Evolutionary conservation across 2,329 filamentous ascomycete species (phyloP).

Genomic region (Talaromyces sp.): DNA sequence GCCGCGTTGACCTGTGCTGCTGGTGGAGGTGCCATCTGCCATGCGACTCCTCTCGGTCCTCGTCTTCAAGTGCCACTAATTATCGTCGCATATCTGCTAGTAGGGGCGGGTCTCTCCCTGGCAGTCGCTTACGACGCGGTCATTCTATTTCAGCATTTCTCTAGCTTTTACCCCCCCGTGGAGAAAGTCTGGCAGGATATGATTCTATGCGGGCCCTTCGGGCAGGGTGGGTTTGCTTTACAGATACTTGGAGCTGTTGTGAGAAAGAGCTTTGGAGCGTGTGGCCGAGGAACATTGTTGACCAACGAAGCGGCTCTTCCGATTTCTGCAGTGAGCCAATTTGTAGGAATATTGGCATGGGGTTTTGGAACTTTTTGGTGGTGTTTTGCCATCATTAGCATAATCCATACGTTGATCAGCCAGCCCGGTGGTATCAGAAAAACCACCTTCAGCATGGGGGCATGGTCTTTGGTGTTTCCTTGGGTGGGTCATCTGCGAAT

Average conservation of each 20-base stretch:
- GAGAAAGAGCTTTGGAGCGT: constrained; percentile 27
- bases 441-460: constrained; percentile 29
- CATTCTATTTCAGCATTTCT: constrained; percentile 33
- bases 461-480: constrained; percentile 40
- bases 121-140: constrained; percentile 32
- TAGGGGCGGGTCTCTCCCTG: constrained; percentile 34
- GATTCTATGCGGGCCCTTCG: constrained; percentile 42
- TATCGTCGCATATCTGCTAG: constrained; percentile 40
- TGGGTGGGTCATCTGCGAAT: constrained; percentile 30
- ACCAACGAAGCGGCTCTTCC: constrained; percentile 30
- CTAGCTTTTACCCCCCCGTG: constrained; percentile 23
- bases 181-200: constrained; percentile 37
- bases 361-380: constrained; percentile 44
- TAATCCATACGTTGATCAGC: constrained; percentile 26
- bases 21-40: constrained; percentile 36
- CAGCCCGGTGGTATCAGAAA: constrained; percentile 23
- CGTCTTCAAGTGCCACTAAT: constrained; percentile 38
- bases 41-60: constrained; percentile 24
- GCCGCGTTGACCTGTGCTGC: constrained; percentile 41
- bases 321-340: constrained; percentile 34
- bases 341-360: constrained; percentile 39
- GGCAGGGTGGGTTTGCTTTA: constrained; percentile 40
- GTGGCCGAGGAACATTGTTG: constrained; percentile 24
- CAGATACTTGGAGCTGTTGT: constrained; percentile 37
- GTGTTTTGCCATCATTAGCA: constrained; percentile 38